phyloP scores from a whole-genome alignment of 768 basidiomycete species.

The Panus rudis region DNA sequence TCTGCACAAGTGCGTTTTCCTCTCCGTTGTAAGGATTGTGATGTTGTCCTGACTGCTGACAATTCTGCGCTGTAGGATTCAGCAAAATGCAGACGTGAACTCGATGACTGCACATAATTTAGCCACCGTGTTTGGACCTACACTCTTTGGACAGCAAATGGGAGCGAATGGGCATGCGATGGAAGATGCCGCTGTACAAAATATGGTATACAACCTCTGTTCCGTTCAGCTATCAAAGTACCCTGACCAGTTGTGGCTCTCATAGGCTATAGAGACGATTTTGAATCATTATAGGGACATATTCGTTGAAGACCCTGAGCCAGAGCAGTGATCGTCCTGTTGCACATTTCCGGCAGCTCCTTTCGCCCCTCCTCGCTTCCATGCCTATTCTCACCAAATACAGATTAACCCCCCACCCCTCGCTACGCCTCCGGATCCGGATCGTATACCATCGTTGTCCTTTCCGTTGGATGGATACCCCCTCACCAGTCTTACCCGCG shows the following conservation, averaged over 20 bases:
- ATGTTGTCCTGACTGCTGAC: neutral
- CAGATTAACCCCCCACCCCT: too few relatives aligned
- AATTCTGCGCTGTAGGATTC: constrained; percentile 57
- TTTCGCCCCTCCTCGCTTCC: too few relatives aligned
- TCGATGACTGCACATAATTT: constrained; percentile 92
- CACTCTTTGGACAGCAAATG: constrained; percentile 75
- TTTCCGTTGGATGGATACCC: neutral
- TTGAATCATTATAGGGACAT: constrained; percentile 92
- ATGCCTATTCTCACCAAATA: too few relatives aligned
- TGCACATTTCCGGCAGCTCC: too few relatives aligned
- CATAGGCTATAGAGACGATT: constrained; percentile 90
- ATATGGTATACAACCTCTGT: constrained; percentile 40
- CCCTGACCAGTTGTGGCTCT: neutral
- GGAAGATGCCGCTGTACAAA: constrained; percentile 67
- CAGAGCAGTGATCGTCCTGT: constrained; percentile 34
- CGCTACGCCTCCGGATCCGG: constrained; percentile 18
- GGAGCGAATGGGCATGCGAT: constrained; percentile 43
- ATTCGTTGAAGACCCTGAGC: constrained; percentile 92
- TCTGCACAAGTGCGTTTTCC: constrained; percentile 63
- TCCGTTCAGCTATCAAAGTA: neutral
- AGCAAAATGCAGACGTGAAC: constrained; percentile 68
- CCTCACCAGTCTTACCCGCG: neutral
- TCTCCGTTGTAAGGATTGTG: neutral
- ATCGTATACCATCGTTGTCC: neutral
- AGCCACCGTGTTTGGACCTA: constrained; percentile 97